Conservation (phyloP, 1,139 yeast species). For the Pichia sp. region DNA sequence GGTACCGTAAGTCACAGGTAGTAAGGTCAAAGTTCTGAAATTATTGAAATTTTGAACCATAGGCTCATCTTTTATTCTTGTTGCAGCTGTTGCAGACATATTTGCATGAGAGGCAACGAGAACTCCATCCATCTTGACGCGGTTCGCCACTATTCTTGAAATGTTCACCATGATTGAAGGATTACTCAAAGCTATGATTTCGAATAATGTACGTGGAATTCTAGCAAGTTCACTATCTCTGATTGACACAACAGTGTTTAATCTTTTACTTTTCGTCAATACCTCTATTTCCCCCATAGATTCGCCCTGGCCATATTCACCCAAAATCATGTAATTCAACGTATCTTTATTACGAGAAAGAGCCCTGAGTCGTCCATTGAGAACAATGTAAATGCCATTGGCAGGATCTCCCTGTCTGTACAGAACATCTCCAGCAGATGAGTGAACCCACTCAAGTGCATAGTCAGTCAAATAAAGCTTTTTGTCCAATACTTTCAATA, state of each 20-base stretch:
- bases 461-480: conserved; percentile 75
- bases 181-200: conserved; percentile 73
- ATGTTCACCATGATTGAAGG: conserved; percentile 91
- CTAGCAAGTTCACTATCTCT: conserved; percentile 93
- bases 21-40: conserved; percentile 77
- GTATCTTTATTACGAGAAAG: conserved; percentile 31
- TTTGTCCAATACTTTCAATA: conserved; percentile 63
- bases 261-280: conserved; percentile 73
- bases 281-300: conserved; percentile 95
- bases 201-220: conserved; percentile 86
- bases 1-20: conserved; percentile 69
- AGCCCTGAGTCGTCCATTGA: conserved; percentile 85
- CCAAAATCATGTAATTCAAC: conserved; percentile 40
- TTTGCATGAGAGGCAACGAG: conserved; percentile 13
- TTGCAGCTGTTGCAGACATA: conserved; percentile 27
- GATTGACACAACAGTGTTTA: conserved; percentile 75
- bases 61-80: conserved; percentile 30
- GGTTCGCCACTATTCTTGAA: conserved; percentile 78
- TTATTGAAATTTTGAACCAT: conserved; percentile 35
- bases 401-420: conserved; percentile 85
- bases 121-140: conserved; percentile 37
- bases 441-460: conserved; percentile 93
- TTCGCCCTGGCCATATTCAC: conserved; percentile 92
- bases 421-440: conserved; percentile 76
- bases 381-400: conserved; percentile 85